phyloP scores from a whole-genome alignment of 371 early-diverging fungal species.

The Rhizopus arrhizus region DNA sequence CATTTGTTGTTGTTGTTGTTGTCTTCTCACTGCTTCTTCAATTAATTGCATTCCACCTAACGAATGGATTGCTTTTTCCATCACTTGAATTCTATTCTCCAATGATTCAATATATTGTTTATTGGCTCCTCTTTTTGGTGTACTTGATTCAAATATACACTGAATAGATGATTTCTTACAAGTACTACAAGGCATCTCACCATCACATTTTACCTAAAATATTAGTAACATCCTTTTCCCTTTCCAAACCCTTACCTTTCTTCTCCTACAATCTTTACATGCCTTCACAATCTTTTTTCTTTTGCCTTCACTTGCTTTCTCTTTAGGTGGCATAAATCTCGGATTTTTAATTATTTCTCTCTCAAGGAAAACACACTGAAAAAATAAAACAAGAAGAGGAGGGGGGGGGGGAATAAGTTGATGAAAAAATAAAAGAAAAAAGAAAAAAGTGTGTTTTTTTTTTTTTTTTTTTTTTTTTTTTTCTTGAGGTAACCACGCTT shows the following conservation, averaged over 20 bases:
- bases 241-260: slow-evolving; percentile 24
- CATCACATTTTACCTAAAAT: slow-evolving; percentile 35
- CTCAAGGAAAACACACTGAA: not conserved
- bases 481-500: not conserved
- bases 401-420: slow-evolving; percentile 3
- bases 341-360: not conserved
- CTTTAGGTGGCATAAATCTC: slow-evolving; percentile 19
- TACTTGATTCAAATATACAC: slow-evolving; percentile 33
- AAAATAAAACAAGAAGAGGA: slow-evolving; percentile 8
- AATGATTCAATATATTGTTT: slow-evolving; percentile 35
- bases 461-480: slow-evolving; percentile 6
- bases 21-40: slow-evolving; percentile 28
- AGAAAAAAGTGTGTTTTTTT: slow-evolving; percentile 19
- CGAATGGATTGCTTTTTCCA: slow-evolving; percentile 30
- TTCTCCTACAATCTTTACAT: slow-evolving; percentile 33
- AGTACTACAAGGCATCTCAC: slow-evolving; percentile 31
- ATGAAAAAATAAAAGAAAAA: slow-evolving; percentile 7
- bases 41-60: slow-evolving; percentile 25
- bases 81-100: slow-evolving; percentile 26
- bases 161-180: slow-evolving; percentile 30
- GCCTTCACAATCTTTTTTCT: slow-evolving; percentile 35
- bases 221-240: slow-evolving; percentile 2
- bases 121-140: slow-evolving; percentile 31
- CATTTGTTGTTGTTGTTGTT: slow-evolving; percentile 5
- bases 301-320: slow-evolving; percentile 18